Evolutionary conservation across 345 rosid species (phyloP), one percentile per base, ranked within the genome.

Genomic region (Kandelia obovata): DNA sequence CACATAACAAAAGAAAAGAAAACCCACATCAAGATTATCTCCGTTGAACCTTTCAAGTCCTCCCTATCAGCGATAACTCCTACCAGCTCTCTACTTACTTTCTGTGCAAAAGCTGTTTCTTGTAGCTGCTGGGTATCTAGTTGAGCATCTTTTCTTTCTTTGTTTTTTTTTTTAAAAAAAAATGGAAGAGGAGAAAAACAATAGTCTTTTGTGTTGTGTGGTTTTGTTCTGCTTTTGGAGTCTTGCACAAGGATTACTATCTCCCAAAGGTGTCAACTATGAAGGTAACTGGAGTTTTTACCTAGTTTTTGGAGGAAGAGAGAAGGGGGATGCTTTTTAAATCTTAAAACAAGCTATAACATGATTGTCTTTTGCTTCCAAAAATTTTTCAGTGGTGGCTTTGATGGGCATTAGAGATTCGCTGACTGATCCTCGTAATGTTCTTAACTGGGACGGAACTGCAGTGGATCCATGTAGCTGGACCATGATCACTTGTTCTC

Each of bases 401-500:
- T 72, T 95, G 78, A 83, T 91, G 78, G 85, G 72, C 30, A 83
- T 95, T 46, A 86, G 71, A 72, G 35, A 1, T 62, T 67, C 68
- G 23, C 78, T 95, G 62, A 25, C 53, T 70, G 97, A 92, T 82
- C 96, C 97, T 64, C 89, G 74, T 73, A 77, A 76, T 34, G 86
- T 88, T 73, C 84, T 95, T 46, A 71, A 63, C 65, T 95, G 96
- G 96, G 97, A 95, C 81, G 86, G 66, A 5, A 80, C 72, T 71
- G 83, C 90, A 60, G 96, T 86, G 71, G 96, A 90, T 86, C 96
- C 98, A 68, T 95, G 99, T 77, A 84, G 80, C 75, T 95, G 99
- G 99, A 64, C 65, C 66, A 82, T 84, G 92, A 70, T 95, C 72
- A 69, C 85, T 61, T 95, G 99, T 28, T 84, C 90, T 66, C 4